These are phyloP conservation scores for Mediolabrus comicus DNA, from an alignment of 108 stramenopile species.

Conservation along the genomic window DNA sequence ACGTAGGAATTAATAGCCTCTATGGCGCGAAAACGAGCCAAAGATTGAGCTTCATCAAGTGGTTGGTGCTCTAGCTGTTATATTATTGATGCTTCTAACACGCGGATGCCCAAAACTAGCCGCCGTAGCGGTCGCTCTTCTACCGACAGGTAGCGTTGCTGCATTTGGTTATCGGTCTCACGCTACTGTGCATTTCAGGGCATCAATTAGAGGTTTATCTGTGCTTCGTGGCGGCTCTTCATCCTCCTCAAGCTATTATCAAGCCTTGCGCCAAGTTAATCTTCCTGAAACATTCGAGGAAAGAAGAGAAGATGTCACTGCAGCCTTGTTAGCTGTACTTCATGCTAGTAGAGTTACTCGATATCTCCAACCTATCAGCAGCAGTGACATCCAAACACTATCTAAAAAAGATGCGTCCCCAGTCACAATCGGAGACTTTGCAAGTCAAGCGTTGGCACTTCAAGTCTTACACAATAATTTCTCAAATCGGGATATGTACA, in stretches of 20 bases:
- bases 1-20: no score
- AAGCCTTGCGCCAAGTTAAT: neutral
- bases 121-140: neutral
- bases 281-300: conserved; percentile 11
- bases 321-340: conserved; percentile 42
- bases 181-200: neutral
- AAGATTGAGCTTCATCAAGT: no score
- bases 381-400: conserved; percentile 24
- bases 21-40: no score
- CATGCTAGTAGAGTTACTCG: conserved; percentile 42
- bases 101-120: neutral
- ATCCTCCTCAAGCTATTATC: neutral
- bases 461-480: conserved; percentile 38
- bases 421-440: conserved; percentile 68
- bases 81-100: neutral
- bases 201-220: neutral
- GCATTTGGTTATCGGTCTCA: neutral
- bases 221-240: neutral
- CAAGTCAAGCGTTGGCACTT: conserved; percentile 60
- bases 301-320: conserved; percentile 21
- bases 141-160: neutral
- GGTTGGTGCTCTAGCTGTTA: no score
- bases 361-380: conserved; percentile 29
- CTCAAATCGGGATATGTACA: conserved; percentile 39
- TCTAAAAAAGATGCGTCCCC: conserved; percentile 60